A percentile compares a stretch with the other conserved stretches of the same genome.
phyloP scores from a whole-genome alignment of 148 eudicot genomes.

The Drosera capensis region DNA sequence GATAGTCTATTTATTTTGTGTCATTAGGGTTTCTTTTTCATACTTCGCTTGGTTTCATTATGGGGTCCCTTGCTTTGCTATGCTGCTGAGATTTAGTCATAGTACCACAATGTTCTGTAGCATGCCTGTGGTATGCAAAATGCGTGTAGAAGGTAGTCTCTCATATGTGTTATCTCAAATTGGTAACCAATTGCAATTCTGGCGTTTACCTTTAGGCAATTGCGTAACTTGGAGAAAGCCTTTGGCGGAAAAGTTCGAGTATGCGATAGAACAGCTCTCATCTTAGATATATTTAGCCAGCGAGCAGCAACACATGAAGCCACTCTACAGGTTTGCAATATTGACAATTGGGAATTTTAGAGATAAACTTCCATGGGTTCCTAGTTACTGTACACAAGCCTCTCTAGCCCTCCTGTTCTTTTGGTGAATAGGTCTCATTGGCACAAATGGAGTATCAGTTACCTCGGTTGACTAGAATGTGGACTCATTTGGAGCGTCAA shows the following conservation, averaged over 20 bases:
- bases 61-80: no score
- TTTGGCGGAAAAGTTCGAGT: constrained; percentile 91
- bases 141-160: no score
- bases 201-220: constrained; percentile 35
- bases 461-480: constrained; percentile 87
- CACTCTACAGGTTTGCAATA: constrained; percentile 55
- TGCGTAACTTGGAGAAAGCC: constrained; percentile 80
- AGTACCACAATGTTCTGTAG: no score
- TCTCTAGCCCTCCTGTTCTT: background rate
- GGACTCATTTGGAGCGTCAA: constrained; percentile 98
- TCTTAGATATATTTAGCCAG: constrained; percentile 90
- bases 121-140: no score
- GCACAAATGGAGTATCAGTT: constrained; percentile 97
- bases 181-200: constrained; percentile 1
- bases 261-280: constrained; percentile 95
- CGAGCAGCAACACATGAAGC: constrained; percentile 99
- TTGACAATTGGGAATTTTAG: background rate
- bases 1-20: no score
- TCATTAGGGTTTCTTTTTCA: no score
- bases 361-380: background rate
- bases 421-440: constrained; percentile 53
- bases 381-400: constrained; percentile 3
- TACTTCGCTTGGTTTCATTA: no score
- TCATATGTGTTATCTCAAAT: background rate
- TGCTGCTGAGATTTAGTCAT: no score